Evolutionary conservation across 805 yeast species (phyloP), one percentile per base, ranked within the genome.

Genomic region (Candida easanensis): DNA sequence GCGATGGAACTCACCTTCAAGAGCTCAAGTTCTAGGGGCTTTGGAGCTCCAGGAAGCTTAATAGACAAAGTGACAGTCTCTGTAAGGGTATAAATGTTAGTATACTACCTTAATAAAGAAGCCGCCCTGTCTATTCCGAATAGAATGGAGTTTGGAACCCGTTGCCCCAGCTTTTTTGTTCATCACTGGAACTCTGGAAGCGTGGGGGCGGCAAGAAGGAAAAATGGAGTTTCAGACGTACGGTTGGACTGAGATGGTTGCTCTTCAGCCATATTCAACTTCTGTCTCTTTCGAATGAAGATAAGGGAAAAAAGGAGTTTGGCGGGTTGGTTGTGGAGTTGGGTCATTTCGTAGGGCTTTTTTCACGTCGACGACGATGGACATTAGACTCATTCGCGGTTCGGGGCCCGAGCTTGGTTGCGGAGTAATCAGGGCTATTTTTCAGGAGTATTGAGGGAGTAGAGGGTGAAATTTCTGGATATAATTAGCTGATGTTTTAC

Each of bases 1-100:
- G 71, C 64, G 38, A 84, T 56, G 16, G 80, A 61, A 48, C 80
- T 88, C 37, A 43, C 39, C 45, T 61, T 59, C 10, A 41, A 39
- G 19, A 56, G 33, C 23, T 49, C 44, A 11, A 54, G 22, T 43
- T 49, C 53, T 14, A 52, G 28, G 4, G 54, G 52, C 41, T 48
- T 44, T 30, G 18, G 33, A 11, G 31, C 33, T 27, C 46, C 51
- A 18, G 49, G 48, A 18, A 45, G 34, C 33, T 33, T 43, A 30
- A 49, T 16, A 14, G 37, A 21, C 39, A 52, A 33, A 4, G 39
- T 37, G 39, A 51, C 33, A 20, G 45, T 20, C 32, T 41, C 52
- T 45, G 25, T 8, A 3, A 13, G 18, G 8, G 17, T n/a, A 23
- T 21, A 4, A 20, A 4, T 7, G 42, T 43, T 33, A 28, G 41